phyloP scores from a whole-genome alignment of 441 rosid genomes.

The Melastoma candidum region DNA sequence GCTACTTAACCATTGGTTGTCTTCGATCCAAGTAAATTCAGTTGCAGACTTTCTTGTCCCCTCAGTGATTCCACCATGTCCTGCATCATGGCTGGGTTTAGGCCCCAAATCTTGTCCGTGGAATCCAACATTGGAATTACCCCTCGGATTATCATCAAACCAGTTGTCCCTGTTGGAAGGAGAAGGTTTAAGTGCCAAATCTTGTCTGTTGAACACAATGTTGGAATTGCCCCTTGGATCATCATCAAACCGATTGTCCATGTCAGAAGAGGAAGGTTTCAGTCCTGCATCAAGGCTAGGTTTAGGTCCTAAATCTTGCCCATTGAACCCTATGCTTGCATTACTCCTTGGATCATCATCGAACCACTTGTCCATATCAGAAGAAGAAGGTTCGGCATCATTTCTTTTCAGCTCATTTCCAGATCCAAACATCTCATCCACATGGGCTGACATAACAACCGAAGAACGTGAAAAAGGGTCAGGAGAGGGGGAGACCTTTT shows the following conservation, averaged over 20 bases:
- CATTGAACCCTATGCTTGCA: neutral
- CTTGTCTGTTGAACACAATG: too few species aligned
- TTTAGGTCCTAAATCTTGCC: too few species aligned
- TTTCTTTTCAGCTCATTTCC: too few species aligned
- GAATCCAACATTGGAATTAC: neutral
- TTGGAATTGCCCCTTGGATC: slow-evolving; percentile 2
- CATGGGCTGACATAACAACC: too few species aligned
- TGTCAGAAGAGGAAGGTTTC: neutral
- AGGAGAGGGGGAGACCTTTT: too few species aligned
- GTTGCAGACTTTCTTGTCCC: slow-evolving; percentile 8
- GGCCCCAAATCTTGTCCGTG: too few species aligned
- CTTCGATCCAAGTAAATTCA: slow-evolving; percentile 8
- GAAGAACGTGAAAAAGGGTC: too few species aligned
- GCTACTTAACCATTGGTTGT: slow-evolving; percentile 17
- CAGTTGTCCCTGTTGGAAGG: slow-evolving; percentile 2
- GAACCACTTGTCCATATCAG: slow-evolving; percentile 7
- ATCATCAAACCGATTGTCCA: slow-evolving; percentile 6
- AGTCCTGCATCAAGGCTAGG: too few species aligned
- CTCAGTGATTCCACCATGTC: neutral
- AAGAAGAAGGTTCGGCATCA: slow-evolving; percentile 1
- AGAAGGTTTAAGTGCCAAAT: too few species aligned
- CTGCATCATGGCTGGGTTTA: too few species aligned
- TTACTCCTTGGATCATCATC: slow-evolving; percentile 4
- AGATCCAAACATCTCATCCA: too few species aligned
- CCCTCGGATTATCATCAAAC: slow-evolving; percentile 6